These are phyloP conservation scores for Phytopythium cucurbitacearum DNA, from an alignment of 352 stramenopile species.

Conservation along the genomic window DNA sequence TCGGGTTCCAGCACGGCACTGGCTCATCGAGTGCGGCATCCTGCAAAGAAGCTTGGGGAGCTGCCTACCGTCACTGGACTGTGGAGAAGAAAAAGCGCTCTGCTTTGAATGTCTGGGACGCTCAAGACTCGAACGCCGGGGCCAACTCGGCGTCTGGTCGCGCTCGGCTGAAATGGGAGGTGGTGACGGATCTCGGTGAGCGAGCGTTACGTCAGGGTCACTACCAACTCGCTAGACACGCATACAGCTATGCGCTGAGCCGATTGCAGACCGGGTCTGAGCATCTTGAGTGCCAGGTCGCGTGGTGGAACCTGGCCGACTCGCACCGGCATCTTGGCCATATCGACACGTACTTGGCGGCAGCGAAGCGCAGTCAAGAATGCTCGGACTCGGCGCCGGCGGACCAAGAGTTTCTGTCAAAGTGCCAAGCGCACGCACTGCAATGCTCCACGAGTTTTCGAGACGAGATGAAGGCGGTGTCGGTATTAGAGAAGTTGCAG, in stretches of 20 bases:
- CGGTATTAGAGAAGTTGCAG: slow-evolving; percentile 16
- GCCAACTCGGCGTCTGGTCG: neutral
- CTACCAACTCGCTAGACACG: slow-evolving; percentile 42
- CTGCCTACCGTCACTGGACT: slow-evolving; percentile 47
- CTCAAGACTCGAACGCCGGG: neutral
- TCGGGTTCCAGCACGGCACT: slow-evolving; percentile 34
- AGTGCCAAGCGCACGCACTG: slow-evolving; percentile 8
- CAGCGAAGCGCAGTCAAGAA: slow-evolving; percentile 15
- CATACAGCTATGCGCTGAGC: slow-evolving; percentile 46
- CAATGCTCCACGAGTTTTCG: slow-evolving; percentile 21
- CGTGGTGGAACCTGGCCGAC: slow-evolving; percentile 60
- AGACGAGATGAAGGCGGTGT: slow-evolving; percentile 16
- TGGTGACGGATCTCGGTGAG: slow-evolving; percentile 44
- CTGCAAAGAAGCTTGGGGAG: slow-evolving; percentile 51
- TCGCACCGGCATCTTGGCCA: slow-evolving; percentile 54
- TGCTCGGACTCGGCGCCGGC: neutral
- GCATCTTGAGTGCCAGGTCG: slow-evolving; percentile 10
- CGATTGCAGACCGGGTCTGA: slow-evolving; percentile 4
- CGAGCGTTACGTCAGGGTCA: slow-evolving; percentile 40
- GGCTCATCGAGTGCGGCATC: slow-evolving; percentile 3
- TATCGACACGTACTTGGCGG: slow-evolving; percentile 47
- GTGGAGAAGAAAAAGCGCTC: slow-evolving; percentile 30
- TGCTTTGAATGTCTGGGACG: neutral
- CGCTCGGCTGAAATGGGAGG: slow-evolving; percentile 31
- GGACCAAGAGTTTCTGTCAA: neutral